Evolutionary conservation across 805 yeast species (phyloP), one percentile per base, ranked within the genome.

Genomic region (Peterozyma xylosa): DNA sequence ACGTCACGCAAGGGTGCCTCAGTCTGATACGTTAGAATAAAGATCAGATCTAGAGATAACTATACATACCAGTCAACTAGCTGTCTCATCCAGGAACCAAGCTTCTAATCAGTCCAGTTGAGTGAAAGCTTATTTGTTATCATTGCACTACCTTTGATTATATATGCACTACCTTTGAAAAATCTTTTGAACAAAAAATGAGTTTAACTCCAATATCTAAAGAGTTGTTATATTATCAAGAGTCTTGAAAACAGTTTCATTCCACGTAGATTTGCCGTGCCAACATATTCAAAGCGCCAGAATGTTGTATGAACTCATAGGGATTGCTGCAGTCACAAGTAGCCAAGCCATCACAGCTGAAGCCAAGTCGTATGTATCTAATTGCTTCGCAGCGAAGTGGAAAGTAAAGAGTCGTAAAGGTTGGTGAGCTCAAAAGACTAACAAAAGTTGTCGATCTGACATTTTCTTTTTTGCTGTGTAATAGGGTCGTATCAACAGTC

Each of bases 291-390:
- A 13, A 29, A 33, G n/a, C 17, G 11, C 21, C 27, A 50, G 14
- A 7, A 90, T 90, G 98, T 75, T 87, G 46, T 90, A 90, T 70
- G 97, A 90, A 70, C 69, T 91, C 37, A 76, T 88, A 48, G 96
- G 96, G 38, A 85, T 89, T 49, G 89, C 96, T 7, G 86, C 97
- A 67, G 82, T 82, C 30, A 62, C 79, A 9, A 80, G 80, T 48
- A 80, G 84, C 3, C 56, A 64, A 39, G 63, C 67, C 15, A 72
- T 71, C 13, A 68, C 71, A 33, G 57, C 68, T 6, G 91, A 84
- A 52, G 88, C 89, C 13, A 79, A 78, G 51, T 84, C 80, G 59
- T 57, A 60, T 34, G 64, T 60, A 34, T 33, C 11, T n/a, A n/a
- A 11, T 9, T 5, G 16, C 32, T 11, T 7, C 3, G n/a, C 11